phyloP scores from a whole-genome alignment of 177 flowering plant species.

The Vitis hybrid region DNA sequence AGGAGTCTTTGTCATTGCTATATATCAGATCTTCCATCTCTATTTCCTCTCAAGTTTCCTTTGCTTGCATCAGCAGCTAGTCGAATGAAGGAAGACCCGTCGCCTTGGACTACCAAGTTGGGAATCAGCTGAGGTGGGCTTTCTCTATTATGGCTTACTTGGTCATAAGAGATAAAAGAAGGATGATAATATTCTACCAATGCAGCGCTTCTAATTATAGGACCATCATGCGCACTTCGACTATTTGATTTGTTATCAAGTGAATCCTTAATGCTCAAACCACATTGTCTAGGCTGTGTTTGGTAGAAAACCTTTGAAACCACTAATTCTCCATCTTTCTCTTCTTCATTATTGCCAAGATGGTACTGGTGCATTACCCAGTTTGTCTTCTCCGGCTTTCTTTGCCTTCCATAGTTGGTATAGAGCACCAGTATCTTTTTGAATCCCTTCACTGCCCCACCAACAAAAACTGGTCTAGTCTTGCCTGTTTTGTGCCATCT shows the following conservation, averaged over 20 bases:
- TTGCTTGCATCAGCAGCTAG: conserved; percentile 44
- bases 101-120: conserved; percentile 54
- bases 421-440: conserved; percentile 87
- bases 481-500: conserved; percentile 96
- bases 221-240: conserved; percentile 3
- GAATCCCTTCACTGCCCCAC: conserved; percentile 57
- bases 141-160: conserved; percentile 38
- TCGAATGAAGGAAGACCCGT: conserved; percentile 51
- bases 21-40: not conserved
- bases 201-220: conserved; percentile 14
- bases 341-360: conserved; percentile 73
- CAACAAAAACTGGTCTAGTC: conserved; percentile 60
- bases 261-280: conserved; percentile 30
- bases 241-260: conserved; percentile 12
- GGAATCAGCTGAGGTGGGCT: conserved; percentile 56
- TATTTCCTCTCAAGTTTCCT: conserved; percentile 22
- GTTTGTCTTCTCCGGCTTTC: conserved; percentile 84
- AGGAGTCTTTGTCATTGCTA: conserved; percentile 13
- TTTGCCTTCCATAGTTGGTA: conserved; percentile 81
- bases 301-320: conserved; percentile 87
- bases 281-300: conserved; percentile 86
- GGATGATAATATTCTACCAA: conserved; percentile 43
- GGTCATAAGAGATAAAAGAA: conserved; percentile 26
- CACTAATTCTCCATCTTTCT: conserved; percentile 85
- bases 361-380: conserved; percentile 98